Percentiles rank a stretch among this genome's conserved stretches.
Conservation (phyloP, 192 early-diverging fungal species). For the Backusella tuberculispora region DNA sequence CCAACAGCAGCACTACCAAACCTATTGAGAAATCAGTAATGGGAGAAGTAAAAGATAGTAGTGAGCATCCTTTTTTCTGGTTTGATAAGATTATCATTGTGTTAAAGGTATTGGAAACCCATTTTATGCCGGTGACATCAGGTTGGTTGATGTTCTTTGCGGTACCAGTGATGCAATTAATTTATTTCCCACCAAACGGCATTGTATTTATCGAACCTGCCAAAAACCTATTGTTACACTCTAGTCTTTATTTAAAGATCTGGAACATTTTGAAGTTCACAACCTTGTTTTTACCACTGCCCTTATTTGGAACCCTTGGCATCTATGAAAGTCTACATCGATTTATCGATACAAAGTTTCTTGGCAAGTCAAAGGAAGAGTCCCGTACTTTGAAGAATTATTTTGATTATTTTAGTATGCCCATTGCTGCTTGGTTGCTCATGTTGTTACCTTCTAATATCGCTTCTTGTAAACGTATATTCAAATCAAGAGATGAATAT, state of each 20-base stretch:
- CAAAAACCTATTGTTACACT: constrained; percentile 44
- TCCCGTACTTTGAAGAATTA: constrained; percentile 43
- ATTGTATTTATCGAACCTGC: constrained; percentile 30
- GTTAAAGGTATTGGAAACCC: constrained; percentile 54
- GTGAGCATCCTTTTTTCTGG: constrained; percentile 28
- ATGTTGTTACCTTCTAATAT: constrained; percentile 52
- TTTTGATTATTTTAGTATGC: constrained; percentile 47
- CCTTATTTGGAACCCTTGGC: constrained; percentile 46
- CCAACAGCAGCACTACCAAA: no score
- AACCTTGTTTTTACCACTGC: constrained; percentile 47
- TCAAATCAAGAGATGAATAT: constrained; percentile 42
- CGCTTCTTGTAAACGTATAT: constrained; percentile 47
- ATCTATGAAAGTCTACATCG: constrained; percentile 51
- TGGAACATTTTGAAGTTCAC: constrained; percentile 47
- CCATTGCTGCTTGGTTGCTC: constrained; percentile 51
- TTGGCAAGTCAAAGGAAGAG: constrained; percentile 30
- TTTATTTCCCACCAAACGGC: constrained; percentile 37
- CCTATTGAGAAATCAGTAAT: background rate
- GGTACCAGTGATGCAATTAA: constrained; percentile 52
- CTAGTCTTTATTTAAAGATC: constrained; percentile 40
- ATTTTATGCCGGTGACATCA: constrained; percentile 51
- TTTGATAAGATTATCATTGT: constrained; percentile 45
- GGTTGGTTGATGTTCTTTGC: constrained; percentile 58
- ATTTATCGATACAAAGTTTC: constrained; percentile 43
- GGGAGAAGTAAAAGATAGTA: background rate